A percentile compares a stretch with the other conserved stretches of the same genome.
Evolutionary conservation across 164 flowering plant species (phyloP).

Genomic region (Sextonia rubra): DNA sequence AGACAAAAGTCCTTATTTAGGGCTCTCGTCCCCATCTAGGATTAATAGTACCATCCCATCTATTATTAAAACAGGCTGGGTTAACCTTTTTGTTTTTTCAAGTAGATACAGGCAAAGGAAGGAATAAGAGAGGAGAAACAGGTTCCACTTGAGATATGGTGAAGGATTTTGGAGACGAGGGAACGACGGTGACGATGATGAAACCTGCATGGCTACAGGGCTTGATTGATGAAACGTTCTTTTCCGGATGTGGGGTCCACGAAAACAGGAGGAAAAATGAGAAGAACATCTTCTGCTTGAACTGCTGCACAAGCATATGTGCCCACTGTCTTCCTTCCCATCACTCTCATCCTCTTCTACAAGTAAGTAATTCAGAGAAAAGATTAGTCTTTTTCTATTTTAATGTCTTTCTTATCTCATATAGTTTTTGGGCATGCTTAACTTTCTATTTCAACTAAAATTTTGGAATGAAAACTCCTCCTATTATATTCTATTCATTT

Average conservation of each 20-base stretch:
- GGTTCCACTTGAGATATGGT: slow-evolving; percentile 1
- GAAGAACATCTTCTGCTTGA: slow-evolving; percentile 50
- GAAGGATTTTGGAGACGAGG: background rate
- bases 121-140: background rate
- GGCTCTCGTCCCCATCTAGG: too few species aligned
- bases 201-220: slow-evolving; percentile 35
- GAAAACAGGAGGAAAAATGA: slow-evolving; percentile 41
- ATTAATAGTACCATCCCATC: too few species aligned
- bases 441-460: too few species aligned
- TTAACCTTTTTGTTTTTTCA: too few species aligned
- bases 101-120: background rate
- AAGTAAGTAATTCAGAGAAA: slow-evolving; percentile 20
- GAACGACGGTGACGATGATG: slow-evolving; percentile 7
- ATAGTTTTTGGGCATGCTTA: too few species aligned
- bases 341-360: slow-evolving; percentile 36
- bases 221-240: slow-evolving; percentile 35
- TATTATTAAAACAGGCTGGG: too few species aligned
- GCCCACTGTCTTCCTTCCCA: slow-evolving; percentile 46
- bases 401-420: too few species aligned
- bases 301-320: slow-evolving; percentile 47
- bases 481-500: too few species aligned
- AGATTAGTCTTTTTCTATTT: background rate
- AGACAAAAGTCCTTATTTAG: background rate
- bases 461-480: too few species aligned
- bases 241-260: slow-evolving; percentile 31